These are phyloP conservation scores for Dichotomopilus funicola DNA, from an alignment of 2,329 filamentous ascomycete genomes.

Conservation along the genomic window DNA sequence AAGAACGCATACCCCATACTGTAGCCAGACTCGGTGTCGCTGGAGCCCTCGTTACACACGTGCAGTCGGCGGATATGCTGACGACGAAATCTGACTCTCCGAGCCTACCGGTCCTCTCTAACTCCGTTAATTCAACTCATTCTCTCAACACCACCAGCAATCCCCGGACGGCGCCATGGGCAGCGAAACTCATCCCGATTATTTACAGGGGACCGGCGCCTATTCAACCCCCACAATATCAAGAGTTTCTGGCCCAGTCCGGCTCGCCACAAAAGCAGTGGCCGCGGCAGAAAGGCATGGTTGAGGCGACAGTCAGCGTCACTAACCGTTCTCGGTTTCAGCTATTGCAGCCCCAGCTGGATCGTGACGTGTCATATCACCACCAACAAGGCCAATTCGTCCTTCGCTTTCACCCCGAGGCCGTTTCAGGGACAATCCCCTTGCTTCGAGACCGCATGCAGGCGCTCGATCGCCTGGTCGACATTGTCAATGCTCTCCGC, in stretches of 20 bases:
- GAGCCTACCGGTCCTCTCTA: no score
- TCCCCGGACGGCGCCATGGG: slow-evolving; percentile 41
- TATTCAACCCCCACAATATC: background rate
- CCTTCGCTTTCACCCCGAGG: slow-evolving; percentile 51
- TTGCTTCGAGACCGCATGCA: slow-evolving; percentile 55
- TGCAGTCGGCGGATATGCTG: slow-evolving; percentile 42
- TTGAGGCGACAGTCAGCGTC: slow-evolving; percentile 51
- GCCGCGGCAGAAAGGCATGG: slow-evolving; percentile 34
- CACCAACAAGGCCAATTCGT: slow-evolving; percentile 54
- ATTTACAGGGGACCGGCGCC: slow-evolving; percentile 44
- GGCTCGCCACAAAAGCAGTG: slow-evolving; percentile 14
- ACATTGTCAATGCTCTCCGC: slow-evolving; percentile 61
- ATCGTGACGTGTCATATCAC: slow-evolving; percentile 58
- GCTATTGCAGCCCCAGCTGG: slow-evolving; percentile 48
- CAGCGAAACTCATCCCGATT: slow-evolving; percentile 52
- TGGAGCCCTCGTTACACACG: slow-evolving; percentile 28
- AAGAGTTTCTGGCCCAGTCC: background rate
- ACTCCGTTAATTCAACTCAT: no score
- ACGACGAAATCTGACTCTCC: slow-evolving; percentile 12
- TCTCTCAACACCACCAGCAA: no score
- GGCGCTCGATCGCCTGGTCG: slow-evolving; percentile 63
- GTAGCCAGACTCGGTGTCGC: slow-evolving; percentile 29
- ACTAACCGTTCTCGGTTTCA: slow-evolving; percentile 48
- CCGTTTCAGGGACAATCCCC: slow-evolving; percentile 53
- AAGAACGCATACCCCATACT: slow-evolving; percentile 36